phyloP scores from a whole-genome alignment of 371 early-diverging fungal genomes.

The Mucor sp. region DNA sequence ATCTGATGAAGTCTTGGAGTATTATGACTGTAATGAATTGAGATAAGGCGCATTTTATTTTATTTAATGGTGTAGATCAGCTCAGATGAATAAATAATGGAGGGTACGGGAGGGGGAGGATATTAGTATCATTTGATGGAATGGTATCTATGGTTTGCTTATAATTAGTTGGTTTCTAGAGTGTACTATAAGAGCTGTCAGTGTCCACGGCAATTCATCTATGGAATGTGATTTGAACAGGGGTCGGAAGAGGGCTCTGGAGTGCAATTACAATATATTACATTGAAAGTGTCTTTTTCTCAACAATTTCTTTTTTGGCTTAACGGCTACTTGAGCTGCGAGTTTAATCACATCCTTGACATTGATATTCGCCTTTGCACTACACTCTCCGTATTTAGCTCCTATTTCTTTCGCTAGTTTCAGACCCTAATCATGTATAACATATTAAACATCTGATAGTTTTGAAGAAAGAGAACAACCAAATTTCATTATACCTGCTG shows the following conservation, averaged over 20 bases:
- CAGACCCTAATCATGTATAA: slow-evolving; percentile 47
- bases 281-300: slow-evolving; percentile 17
- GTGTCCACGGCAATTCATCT: background rate
- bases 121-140: background rate
- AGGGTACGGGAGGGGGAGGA: background rate
- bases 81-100: background rate
- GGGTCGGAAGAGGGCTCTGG: background rate
- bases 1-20: background rate
- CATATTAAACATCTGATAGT: background rate
- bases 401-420: slow-evolving; percentile 72
- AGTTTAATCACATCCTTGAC: slow-evolving; percentile 74
- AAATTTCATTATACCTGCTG: slow-evolving; percentile 22
- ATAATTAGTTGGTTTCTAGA: background rate
- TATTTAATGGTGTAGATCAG: background rate
- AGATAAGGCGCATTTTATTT: background rate
- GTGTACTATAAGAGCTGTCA: background rate
- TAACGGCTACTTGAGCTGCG: slow-evolving; percentile 33
- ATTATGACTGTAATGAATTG: background rate
- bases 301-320: slow-evolving; percentile 20
- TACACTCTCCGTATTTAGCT: slow-evolving; percentile 86
- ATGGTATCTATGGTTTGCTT: background rate
- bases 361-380: slow-evolving; percentile 78
- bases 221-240: background rate
- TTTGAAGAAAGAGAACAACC: background rate
- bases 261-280: slow-evolving; percentile 12